These are phyloP conservation scores for Yarrowia sp. DNA, from an alignment of 805 yeast species.

Conservation along the genomic window DNA sequence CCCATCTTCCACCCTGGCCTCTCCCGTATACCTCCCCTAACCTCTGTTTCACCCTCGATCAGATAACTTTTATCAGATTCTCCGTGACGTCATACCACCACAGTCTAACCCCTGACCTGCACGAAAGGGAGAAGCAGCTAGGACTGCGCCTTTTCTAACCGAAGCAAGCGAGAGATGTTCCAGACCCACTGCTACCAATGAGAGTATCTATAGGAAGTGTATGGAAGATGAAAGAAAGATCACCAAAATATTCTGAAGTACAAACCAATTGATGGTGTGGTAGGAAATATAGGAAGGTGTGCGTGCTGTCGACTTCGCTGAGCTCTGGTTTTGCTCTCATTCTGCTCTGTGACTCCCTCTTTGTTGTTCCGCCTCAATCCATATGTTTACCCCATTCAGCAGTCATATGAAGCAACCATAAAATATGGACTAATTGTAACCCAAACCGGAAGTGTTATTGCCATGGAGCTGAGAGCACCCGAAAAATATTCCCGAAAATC, in stretches of 20 bases:
- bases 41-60: neutral
- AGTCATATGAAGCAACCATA: neutral
- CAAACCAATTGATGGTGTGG: no score
- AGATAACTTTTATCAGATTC: neutral
- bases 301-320: no score
- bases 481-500: neutral
- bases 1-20: no score
- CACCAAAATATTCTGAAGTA: no score
- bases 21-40: neutral
- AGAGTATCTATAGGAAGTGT: no score
- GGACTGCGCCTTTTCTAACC: no score
- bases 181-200: no score
- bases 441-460: slow-evolving; percentile 5
- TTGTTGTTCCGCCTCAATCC: neutral
- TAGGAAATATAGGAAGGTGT: no score
- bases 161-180: no score
- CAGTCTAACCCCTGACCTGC: neutral
- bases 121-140: no score
- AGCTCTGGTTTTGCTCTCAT: no score
- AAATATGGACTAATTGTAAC: neutral
- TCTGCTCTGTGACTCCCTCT: neutral
- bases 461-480: neutral
- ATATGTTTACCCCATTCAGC: slow-evolving; percentile 18
- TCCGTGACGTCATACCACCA: neutral
- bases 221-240: no score